A percentile compares a stretch with the other conserved stretches of the same genome.
These are phyloP conservation scores for Mycothermus thermophilus DNA, from an alignment of 495 filamentous ascomycete genomes.

Conservation along the genomic window DNA sequence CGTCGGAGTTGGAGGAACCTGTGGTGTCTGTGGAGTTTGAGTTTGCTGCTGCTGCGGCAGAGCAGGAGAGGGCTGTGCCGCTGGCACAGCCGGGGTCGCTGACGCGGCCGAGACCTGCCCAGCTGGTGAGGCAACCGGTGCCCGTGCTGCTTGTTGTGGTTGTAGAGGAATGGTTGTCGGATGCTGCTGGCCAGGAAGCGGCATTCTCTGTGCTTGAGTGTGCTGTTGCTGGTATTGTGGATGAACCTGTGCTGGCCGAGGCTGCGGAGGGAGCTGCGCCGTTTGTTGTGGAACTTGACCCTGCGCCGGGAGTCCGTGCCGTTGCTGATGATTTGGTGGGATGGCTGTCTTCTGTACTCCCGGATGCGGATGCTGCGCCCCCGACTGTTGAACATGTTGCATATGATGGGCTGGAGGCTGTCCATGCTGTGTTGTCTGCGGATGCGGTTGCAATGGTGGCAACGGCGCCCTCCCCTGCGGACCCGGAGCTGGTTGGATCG, in stretches of 20 bases:
- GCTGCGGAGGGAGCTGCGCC: too few species aligned
- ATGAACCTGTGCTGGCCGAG: too few species aligned
- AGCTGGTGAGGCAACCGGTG: too few species aligned
- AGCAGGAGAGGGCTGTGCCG: too few species aligned
- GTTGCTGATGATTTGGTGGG: conserved; percentile 2
- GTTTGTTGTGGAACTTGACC: too few species aligned
- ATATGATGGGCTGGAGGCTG: conserved; percentile 7
- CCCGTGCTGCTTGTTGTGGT: background rate
- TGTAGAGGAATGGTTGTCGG: too few species aligned
- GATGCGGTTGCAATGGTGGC: conserved; percentile 6
- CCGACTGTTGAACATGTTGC: conserved; percentile 1
- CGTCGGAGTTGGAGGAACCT: too few species aligned
- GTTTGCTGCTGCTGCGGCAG: conserved; percentile 2
- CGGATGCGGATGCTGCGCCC: conserved; percentile 1
- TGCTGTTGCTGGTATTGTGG: conserved; percentile 8
- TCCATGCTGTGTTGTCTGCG: conserved; percentile 4
- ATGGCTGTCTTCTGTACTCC: conserved; percentile 2
- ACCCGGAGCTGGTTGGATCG: conserved; percentile 19
- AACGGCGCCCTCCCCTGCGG: too few species aligned
- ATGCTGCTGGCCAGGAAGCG: background rate
- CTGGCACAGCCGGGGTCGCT: too few species aligned
- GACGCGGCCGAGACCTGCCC: too few species aligned
- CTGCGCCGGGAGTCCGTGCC: too few species aligned
- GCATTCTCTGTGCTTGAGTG: background rate
- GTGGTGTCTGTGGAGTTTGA: background rate